phyloP scores from a whole-genome alignment of 768 basidiomycete genomes.

The Tephrocybe sp. region DNA sequence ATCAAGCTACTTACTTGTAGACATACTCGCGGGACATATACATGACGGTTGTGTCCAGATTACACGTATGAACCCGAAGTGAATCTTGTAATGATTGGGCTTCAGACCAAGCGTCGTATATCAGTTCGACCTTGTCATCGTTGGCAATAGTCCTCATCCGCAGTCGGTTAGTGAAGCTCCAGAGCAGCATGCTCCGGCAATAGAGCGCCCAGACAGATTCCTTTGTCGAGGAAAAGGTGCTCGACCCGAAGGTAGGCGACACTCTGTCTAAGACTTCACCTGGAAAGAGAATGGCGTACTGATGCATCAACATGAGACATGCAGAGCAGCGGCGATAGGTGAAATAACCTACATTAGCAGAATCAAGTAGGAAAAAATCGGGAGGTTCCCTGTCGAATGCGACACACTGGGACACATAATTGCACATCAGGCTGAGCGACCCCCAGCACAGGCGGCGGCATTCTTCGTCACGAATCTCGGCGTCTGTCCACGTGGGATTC shows the following conservation, averaged over 20 bases:
- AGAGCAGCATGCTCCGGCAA: slow-evolving; percentile 79
- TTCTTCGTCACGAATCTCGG: slow-evolving; percentile 65
- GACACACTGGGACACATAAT: slow-evolving; percentile 67
- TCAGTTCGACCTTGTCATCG: slow-evolving; percentile 58
- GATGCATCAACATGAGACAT: slow-evolving; percentile 15
- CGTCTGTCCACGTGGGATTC: slow-evolving; percentile 55
- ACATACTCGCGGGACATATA: slow-evolving; percentile 72
- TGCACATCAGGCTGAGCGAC: slow-evolving; percentile 66
- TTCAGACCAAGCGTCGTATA: slow-evolving; percentile 66
- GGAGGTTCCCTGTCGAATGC: slow-evolving; percentile 61
- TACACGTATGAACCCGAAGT: slow-evolving; percentile 67
- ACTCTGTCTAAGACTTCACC: slow-evolving; percentile 64
- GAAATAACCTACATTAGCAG: slow-evolving; percentile 56
- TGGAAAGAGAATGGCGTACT: slow-evolving; percentile 73
- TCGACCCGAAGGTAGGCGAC: slow-evolving; percentile 36
- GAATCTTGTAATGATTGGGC: slow-evolving; percentile 65
- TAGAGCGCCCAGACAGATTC: slow-evolving; percentile 83
- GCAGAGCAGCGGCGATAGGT: slow-evolving; percentile 2
- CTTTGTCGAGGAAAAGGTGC: slow-evolving; percentile 57
- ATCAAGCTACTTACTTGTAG: slow-evolving; percentile 67
- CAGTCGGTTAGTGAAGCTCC: slow-evolving; percentile 67
- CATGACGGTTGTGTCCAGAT: slow-evolving; percentile 64
- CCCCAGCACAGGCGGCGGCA: slow-evolving; percentile 78
- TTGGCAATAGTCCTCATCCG: slow-evolving; percentile 38
- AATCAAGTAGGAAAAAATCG: slow-evolving; percentile 59